These are phyloP conservation scores for Akanthomyces muscarius DNA, from an alignment of 2,329 filamentous ascomycete genomes.

Conservation along the genomic window DNA sequence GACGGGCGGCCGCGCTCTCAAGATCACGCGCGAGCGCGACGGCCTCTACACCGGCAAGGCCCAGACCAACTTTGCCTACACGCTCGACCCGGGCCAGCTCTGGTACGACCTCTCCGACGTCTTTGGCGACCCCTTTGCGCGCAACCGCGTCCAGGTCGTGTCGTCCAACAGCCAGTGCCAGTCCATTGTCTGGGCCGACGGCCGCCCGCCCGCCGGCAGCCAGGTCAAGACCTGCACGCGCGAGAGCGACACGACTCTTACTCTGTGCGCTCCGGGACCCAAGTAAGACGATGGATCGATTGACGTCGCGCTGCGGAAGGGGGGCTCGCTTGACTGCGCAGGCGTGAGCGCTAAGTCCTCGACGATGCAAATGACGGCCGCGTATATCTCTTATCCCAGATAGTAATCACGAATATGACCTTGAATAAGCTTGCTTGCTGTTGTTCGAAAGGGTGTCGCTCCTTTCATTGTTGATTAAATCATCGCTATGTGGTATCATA, in stretches of 20 bases:
- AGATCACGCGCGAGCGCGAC: conserved; percentile 32
- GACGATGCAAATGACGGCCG: not conserved
- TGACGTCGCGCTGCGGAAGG: not conserved
- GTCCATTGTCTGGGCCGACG: conserved; percentile 33
- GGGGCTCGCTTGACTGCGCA: not conserved
- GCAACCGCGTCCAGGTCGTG: conserved; percentile 30
- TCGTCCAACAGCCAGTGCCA: conserved; percentile 31
- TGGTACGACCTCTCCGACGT: conserved; percentile 40
- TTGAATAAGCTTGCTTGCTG: not conserved
- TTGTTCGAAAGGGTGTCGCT: not conserved
- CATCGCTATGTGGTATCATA: conserved; percentile 16
- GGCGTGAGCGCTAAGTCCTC: not conserved
- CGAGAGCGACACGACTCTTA: conserved; percentile 32
- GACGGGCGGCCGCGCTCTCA: conserved; percentile 37
- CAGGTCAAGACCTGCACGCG: conserved; percentile 36
- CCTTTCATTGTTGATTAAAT: not conserved
- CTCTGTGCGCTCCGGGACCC: conserved; percentile 30
- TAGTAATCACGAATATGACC: not conserved
- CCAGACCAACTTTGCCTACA: conserved; percentile 39
- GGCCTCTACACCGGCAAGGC: conserved; percentile 38
- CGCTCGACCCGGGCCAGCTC: conserved; percentile 30
- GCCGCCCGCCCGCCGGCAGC: conserved; percentile 33
- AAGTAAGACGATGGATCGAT: not conserved
- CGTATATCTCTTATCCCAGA: not conserved
- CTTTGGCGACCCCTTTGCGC: conserved; percentile 37